Evolutionary conservation across 2,329 filamentous ascomycete genomes (phyloP), one percentile per base, ranked within the genome.

Genomic region (Fonsecaea nubica): DNA sequence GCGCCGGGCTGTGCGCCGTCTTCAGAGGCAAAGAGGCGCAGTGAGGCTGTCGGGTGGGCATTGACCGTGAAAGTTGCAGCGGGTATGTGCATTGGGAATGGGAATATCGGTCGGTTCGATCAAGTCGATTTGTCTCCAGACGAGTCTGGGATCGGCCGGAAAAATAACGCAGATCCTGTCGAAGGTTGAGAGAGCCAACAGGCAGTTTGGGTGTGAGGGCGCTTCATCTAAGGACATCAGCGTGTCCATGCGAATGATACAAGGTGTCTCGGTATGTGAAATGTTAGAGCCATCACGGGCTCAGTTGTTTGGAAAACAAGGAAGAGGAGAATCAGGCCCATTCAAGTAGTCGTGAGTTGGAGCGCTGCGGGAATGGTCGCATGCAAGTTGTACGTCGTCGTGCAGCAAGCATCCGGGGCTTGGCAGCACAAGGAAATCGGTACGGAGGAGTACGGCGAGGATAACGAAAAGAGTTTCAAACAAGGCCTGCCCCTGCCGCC

Each of bases 61-160:
- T 63, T 48, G 36, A 56, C 35, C 36, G 56, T 18, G 56, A 15
- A 32, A 52, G 55, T 36, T 32, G 50, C 4, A 21, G 32, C 55
- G 4, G 55, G 50, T 52, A 59, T 60, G 55, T 66, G 60, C 64
- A 66, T 66, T 58, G 64, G 45, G 55, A 52, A 50, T n/a, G 50
- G 52, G 21, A 7, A 25, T n/a, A 12, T 25, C 21, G 10, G 45
- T 50, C 45, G 45, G 21, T 10, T 30, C 18, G 12, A 30, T 13
- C 45, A 50, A 15, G 18, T 30, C 45, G 40, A 2, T 30, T 40
- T 18, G 10, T 50, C 18, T 13, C 8, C 21, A 30, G 45, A 50
- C 21, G 18, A 50, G 2, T 18, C 45, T 50, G 21, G 45, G 18
- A 50, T 13, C 45, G 18, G 45, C 45, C 45, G 45, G 45, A 50